Evolutionary conservation across 148 eudicot genomes (phyloP), one percentile per base, ranked within the genome.

Genomic region (Dianthus caryophyllus): DNA sequence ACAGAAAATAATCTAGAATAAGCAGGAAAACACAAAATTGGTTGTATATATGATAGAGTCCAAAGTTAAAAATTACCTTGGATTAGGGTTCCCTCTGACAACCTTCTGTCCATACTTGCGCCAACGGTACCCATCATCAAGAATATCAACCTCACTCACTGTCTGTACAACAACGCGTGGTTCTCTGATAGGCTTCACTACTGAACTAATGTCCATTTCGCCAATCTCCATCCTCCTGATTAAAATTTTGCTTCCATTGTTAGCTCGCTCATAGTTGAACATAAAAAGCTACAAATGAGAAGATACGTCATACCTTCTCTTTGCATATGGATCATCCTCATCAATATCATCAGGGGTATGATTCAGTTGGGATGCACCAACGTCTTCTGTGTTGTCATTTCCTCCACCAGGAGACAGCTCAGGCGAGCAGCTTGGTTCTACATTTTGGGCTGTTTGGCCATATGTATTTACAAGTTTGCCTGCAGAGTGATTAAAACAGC

Each of bases 61-160:
- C 30, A 30, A 27, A 65, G 49, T 27, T 8, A 41, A 26, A 51
- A 16, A 36, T 65, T 80, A 91, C 97, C 97, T 84, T 39, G 97
- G 97, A 79, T 91, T 91, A 58, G 97, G 97, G 81, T 91, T 91
- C 64, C 97, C 96, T 65, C 97, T 86, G 80, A 91, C 97, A 58
- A 91, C 97, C 76, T 91, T 91, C 87, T 91, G 97, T 56, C 97
- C 97, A 80, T 91, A 91, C 78, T 91, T 91, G 75, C 97, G 92
- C 97, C 97, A 91, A 61, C 96, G 84, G 69, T 91, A 91, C 58
- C 97, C 97, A 84, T 91, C 97, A 77, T 91, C 97, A 75, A 91
- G 83, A 78, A 91, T 86, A 81, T 91, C 97, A 76, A 91, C 97
- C 76, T 91, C 97, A 75, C 97, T 91, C 68, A 87, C 78, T 12